Evolutionary conservation across 1,139 yeast species (phyloP), one percentile per base, ranked within the genome.

Genomic region (Candida sanyaensis): DNA sequence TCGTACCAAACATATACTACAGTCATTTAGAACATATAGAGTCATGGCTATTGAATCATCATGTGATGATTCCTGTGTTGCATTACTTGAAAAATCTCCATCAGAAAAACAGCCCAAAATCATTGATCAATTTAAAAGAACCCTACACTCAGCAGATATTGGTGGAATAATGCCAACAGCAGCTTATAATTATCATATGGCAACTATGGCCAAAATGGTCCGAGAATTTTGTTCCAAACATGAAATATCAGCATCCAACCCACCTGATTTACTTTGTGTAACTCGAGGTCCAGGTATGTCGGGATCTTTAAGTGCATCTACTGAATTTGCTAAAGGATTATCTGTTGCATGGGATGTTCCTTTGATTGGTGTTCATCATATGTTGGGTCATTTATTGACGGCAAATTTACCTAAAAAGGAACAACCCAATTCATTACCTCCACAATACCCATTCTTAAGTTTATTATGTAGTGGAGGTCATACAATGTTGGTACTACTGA

Each of bases 211-310:
- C 0, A 43, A 45, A 2, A 52, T 73, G 52, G 66, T 69, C 0
- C 46, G 44, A 7, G 62, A 58, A 1, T 64, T 75, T 42, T 63
- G 69, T 37, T 27, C 37, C 0, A 62, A 63, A 41, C 64, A 75
- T 50, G 50, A 51, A 1, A 37, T 74, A 11, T 47, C 55, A 8
- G 49, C 66, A 0, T 30, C 33, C 0, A 59, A 61, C 6, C 77
- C 78, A 1, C 91, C 96, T 0, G 96, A 89, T 61, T 62, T 93
- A 41, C 77, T 93, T 2, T 88, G 96, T 63, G 96, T 87, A 8
- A 93, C 99, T 0, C 71, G 96, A 56, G 99, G 99, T 0, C 99
- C 99, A 0, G 99, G 99, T 0, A 91, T 95, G 97, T 80, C 85
- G 12, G 97, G 97, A 0, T 86, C 96, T 0, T 70, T 93, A 21